Evolutionary conservation across 2,329 filamentous ascomycete species (phyloP), one percentile per base, ranked within the genome.

Genomic region (Trichoderma breve): DNA sequence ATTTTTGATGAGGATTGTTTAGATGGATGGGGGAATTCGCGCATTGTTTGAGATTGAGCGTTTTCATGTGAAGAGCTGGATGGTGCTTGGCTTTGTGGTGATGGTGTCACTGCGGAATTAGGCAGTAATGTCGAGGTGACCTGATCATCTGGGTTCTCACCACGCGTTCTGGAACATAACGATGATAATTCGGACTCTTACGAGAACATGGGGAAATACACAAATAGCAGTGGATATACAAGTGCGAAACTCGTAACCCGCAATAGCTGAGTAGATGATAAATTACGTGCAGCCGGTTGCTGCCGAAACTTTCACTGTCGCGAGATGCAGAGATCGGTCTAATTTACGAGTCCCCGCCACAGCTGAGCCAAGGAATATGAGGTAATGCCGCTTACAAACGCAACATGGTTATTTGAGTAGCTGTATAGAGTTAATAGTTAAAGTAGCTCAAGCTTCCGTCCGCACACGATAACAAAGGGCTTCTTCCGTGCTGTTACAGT

Each of bases 41-140:
- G 53, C 65, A 61, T 69, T 61, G 53, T 60, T 61, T 51, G 65
- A 58, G 53, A 34, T 69, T 24, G 24, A 34, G 32, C 18, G n/a
- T 12, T 18, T 51, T 21, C 43, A 51, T 51, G 43, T 51, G 43
- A 51, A 51, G 36, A 21, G 36, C 28, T 36, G 28, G 11, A 58
- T 43, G 34, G 9, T 57, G 28, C 30, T 57, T 57, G 24, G 64
- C 18, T 14, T 28, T 34, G 47, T 57, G n/a, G 18, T 34, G 24
- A 43, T 43, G 39, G 39, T 43, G 39, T 15, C 7, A 65, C 3
- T 28, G 26, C 24, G 36, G 14, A 62, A 30, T 51, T 47, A 53
- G 30, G 43, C 43, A 65, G 18, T 57, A 18, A 24, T 12, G 6
- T 53, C 1, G 21, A 53, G 47, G 47, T 53, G 47, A 53, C 47